Evolutionary conservation across 2,329 filamentous ascomycete genomes (phyloP), one percentile per base, ranked within the genome.

Genomic region (Colletotrichum paranaense): DNA sequence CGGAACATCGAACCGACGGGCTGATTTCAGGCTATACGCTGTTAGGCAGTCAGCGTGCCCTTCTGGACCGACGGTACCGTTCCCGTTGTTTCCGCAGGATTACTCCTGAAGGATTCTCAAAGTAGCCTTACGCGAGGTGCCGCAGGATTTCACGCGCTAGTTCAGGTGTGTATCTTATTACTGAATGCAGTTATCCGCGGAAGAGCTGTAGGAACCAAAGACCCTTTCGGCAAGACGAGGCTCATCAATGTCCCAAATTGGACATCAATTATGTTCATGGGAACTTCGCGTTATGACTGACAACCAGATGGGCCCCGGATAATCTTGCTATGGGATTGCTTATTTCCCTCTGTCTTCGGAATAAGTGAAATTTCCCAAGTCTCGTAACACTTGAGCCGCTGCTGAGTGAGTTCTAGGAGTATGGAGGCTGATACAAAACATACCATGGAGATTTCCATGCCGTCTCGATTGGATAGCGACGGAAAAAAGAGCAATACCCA

Each of bases 31-130:
- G 57, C 57, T 38, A 42, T 30, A 32, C n/a, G 42, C 38, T 42
- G 38, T 14, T 1, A 42, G 16, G 16, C 19, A 22, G 42, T 49
- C 8, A 49, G n/a, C 32, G 0, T 5, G 32, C n/a, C 32, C 57
- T 32, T 16, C 57, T 60, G 57, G 57, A 16, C 57, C 57, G 57
- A 42, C 57, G 57, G 57, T 35, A n/a, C 57, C 35, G 57, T 42
- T 60, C 57, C 32, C 42, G 42, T 49, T n/a, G 19, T 22, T 49
- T 5, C 42, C 42, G 42, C 42, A 49, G 42, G 42, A 49, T 49
- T 49, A 49, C 42, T 49, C 42, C 53, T 35, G 57, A 11, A 60
- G 57, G 57, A 60, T 60, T 60, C 22, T n/a, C 32, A 49, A 3
- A 32, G 57, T 32, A 22, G 32, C 35, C 57, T 60, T 60, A 60